Conservation (phyloP, 345 rosid species). For the Brassica napus region DNA sequence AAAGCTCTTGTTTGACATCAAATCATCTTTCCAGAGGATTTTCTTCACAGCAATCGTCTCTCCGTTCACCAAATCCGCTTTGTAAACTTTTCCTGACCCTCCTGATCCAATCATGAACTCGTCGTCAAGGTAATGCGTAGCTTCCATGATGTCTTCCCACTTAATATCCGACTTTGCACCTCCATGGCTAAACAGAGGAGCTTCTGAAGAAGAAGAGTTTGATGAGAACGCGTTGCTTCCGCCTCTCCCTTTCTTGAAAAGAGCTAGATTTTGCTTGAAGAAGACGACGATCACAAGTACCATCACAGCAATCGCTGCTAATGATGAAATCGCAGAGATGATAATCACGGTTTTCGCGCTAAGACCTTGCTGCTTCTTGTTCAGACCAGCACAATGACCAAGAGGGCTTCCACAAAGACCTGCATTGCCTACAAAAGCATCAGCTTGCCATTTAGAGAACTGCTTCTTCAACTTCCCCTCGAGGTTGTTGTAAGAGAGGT, state of each 20-base stretch:
- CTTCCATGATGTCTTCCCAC: constrained; percentile 84
- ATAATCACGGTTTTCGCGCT: constrained; percentile 49
- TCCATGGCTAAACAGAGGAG: constrained; percentile 58
- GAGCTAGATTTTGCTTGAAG: constrained; percentile 48
- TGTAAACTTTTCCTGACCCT: constrained; percentile 82
- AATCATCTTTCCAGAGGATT: constrained; percentile 70
- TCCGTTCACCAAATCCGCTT: constrained; percentile 57
- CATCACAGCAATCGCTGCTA: constrained; percentile 61
- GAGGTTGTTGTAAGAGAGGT: constrained; percentile 75
- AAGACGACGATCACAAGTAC: constrained; percentile 46
- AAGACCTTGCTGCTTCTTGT: constrained; percentile 41
- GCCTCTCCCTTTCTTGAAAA: constrained; percentile 41
- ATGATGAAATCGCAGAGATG: constrained; percentile 59
- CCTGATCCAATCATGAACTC: constrained; percentile 87
- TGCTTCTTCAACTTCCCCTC: constrained; percentile 61
- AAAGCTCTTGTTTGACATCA: constrained; percentile 71
- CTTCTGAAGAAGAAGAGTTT: constrained; percentile 60
- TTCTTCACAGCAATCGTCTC: constrained; percentile 77
- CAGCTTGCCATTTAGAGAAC: constrained; percentile 69
- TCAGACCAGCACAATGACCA: constrained; percentile 39
- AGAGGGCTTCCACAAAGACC: constrained; percentile 84
- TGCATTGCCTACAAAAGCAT: constrained; percentile 63
- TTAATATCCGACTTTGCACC: constrained; percentile 59
- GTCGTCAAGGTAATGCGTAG: constrained; percentile 69
- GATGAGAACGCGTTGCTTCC: constrained; percentile 52